Evolutionary conservation across 345 rosid genomes (phyloP).

Genomic region (Isatis tinctoria): DNA sequence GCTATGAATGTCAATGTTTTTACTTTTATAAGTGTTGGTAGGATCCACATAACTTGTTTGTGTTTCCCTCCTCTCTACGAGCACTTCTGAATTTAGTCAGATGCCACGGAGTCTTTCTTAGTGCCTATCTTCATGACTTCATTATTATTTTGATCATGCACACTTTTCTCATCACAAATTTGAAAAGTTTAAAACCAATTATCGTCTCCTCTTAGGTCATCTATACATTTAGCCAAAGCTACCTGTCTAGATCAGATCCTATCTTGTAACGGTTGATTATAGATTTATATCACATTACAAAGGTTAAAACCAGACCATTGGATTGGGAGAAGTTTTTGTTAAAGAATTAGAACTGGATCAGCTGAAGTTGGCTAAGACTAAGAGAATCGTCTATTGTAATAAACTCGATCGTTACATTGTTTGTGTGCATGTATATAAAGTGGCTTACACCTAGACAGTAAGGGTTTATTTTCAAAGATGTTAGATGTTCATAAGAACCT

Average conservation of each 20-base stretch:
- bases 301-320: not conserved
- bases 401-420: not conserved
- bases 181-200: too few species aligned
- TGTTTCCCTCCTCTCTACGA: not conserved
- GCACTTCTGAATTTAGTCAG: not conserved
- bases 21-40: not conserved
- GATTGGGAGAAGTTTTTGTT: not conserved
- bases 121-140: not conserved
- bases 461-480: too few species aligned
- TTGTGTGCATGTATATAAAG: not conserved
- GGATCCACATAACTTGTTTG: constrained; percentile 20
- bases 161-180: not conserved
- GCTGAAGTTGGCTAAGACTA: not conserved
- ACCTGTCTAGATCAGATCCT: not conserved
- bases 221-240: not conserved
- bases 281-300: not conserved
- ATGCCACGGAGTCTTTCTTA: not conserved
- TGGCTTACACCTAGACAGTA: too few species aligned
- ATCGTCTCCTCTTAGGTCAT: not conserved
- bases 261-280: not conserved
- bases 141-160: not conserved
- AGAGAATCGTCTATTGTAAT: not conserved
- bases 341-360: not conserved
- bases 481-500: too few species aligned
- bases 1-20: constrained; percentile 16